phyloP scores from a whole-genome alignment of 83 land plant species.

The Picea mariana region DNA sequence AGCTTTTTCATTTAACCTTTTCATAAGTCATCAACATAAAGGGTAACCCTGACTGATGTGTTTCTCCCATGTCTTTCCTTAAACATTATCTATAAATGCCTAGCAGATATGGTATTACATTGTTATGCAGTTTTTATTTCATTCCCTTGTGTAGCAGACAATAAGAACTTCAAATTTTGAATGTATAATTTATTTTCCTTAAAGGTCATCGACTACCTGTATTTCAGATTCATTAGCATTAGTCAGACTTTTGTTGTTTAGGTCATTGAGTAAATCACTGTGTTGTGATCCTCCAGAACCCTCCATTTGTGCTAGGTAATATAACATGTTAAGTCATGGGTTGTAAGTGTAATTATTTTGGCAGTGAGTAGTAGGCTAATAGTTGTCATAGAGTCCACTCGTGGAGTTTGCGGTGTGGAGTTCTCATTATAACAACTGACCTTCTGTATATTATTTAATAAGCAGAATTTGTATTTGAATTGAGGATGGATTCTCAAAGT shows the following conservation, averaged over 20 bases:
- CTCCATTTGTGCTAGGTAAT: too few species aligned
- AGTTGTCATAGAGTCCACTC: too few species aligned
- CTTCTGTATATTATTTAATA: too few species aligned
- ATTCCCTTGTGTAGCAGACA: background rate
- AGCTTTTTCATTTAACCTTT: background rate
- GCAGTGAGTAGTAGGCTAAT: too few species aligned
- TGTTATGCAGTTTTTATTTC: background rate
- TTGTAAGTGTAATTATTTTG: too few species aligned
- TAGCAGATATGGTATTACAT: background rate
- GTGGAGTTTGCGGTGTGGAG: too few species aligned
- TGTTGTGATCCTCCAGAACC: too few species aligned
- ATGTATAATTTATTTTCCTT: background rate
- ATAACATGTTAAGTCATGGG: too few species aligned
- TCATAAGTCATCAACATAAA: background rate
- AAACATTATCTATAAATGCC: background rate
- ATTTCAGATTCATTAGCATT: background rate
- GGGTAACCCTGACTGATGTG: background rate
- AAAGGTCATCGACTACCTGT: background rate
- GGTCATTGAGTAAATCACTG: background rate
- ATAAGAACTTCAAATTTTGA: background rate
- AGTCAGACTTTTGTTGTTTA: background rate
- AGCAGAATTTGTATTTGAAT: too few species aligned
- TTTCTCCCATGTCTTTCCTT: background rate
- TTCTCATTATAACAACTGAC: too few species aligned
- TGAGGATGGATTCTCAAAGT: too few species aligned